These are phyloP conservation scores for Phylloporus sp. DNA, from an alignment of 768 basidiomycete species.

Conservation along the genomic window DNA sequence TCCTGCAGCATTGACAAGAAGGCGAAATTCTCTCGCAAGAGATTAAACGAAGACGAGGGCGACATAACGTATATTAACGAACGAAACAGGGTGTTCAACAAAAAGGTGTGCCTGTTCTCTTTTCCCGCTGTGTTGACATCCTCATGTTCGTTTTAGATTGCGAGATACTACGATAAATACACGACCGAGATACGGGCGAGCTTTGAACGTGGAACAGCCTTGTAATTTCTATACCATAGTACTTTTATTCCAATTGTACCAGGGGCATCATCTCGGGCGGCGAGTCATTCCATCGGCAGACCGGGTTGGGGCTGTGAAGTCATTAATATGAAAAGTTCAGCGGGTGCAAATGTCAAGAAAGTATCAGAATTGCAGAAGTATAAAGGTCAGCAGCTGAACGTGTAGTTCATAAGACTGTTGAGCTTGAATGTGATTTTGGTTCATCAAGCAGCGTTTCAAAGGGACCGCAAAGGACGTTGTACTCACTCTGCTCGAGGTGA, in stretches of 20 bases:
- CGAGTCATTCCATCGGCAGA: too few relatives aligned
- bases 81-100: conserved; percentile 96
- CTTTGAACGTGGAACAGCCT: conserved; percentile 94
- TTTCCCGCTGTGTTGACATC: neutral
- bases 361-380: conserved; percentile 44
- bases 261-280: too few relatives aligned
- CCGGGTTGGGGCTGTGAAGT: neutral
- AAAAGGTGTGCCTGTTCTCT: conserved; percentile 55
- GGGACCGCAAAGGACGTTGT: neutral
- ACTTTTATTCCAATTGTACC: conserved; percentile 5
- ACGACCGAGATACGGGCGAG: conserved; percentile 94
- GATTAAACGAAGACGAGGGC: conserved; percentile 85
- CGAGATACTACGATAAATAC: conserved; percentile 94
- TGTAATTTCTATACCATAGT: conserved; percentile 40
- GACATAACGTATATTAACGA: conserved; percentile 99
- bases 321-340: neutral
- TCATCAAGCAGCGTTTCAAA: conserved; percentile 31
- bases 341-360: neutral
- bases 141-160: conserved; percentile 51
- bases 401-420: conserved; percentile 42
- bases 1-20: conserved; percentile 76
- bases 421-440: conserved; percentile 42
- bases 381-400: conserved; percentile 38
- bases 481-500: conserved; percentile 1
- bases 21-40: conserved; percentile 84